Percentiles rank a stretch among this genome's conserved stretches.
Evolutionary conservation across 495 filamentous ascomycete species (phyloP).

Genomic region (Umbilicaria muhlenbergii): DNA sequence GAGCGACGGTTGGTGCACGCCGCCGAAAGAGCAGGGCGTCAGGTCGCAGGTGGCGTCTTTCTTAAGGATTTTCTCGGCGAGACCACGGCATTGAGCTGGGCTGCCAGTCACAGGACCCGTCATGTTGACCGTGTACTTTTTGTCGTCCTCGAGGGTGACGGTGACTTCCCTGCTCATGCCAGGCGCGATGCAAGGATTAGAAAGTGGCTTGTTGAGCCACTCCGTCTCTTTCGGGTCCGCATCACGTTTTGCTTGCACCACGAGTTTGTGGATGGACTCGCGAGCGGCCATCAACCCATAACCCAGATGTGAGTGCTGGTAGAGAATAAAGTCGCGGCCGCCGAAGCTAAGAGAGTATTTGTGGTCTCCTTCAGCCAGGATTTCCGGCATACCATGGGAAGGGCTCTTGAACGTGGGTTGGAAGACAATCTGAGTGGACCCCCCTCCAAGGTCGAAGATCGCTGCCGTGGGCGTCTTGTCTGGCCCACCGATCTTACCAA

Average conservation of each 20-base stretch:
- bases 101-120: conserved; percentile 57
- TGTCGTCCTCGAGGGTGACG: conserved; percentile 45
- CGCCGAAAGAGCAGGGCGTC: conserved; percentile 92
- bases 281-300: conserved; percentile 95
- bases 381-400: conserved; percentile 74
- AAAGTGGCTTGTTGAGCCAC: conserved; percentile 46
- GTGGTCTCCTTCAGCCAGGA: conserved; percentile 78
- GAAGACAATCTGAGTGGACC: conserved; percentile 96
- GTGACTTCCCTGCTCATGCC: conserved; percentile 56
- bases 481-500: conserved; percentile 90
- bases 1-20: conserved; percentile 83
- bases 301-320: conserved; percentile 95
- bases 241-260: conserved; percentile 48
- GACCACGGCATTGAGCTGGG: conserved; percentile 70
- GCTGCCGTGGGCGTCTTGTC: conserved; percentile 84
- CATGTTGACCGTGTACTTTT: conserved; percentile 54
- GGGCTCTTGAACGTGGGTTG: conserved; percentile 76
- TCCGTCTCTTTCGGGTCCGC: conserved; percentile 30
- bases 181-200: conserved; percentile 79
- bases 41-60: conserved; percentile 74
- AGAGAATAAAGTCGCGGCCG: conserved; percentile 80
- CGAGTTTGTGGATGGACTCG: conserved; percentile 58
- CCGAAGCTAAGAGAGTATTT: conserved; percentile 89
- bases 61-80: conserved; percentile 79
- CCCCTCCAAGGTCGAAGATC: conserved; percentile 89